These are phyloP conservation scores for Citrus unshiu DNA, from an alignment of 345 rosid genomes.

Conservation along the genomic window DNA sequence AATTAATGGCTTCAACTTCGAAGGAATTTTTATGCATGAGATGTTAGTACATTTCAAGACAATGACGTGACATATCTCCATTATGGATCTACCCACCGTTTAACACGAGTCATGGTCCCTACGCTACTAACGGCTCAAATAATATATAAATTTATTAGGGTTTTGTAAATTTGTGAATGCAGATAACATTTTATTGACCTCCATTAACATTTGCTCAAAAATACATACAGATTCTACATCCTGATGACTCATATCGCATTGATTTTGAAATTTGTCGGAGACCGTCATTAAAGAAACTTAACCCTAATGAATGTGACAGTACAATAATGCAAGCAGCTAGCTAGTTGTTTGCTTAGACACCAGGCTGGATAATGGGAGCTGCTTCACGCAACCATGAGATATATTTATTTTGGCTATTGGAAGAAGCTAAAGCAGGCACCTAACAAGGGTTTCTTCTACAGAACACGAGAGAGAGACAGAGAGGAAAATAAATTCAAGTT, in stretches of 20 bases:
- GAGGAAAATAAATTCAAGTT: no score
- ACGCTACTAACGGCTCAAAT: not conserved
- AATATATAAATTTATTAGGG: no score
- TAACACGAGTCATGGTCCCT: constrained; percentile 36
- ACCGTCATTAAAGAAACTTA: not conserved
- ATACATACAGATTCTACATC: no score
- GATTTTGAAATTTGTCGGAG: no score
- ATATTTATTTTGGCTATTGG: not conserved
- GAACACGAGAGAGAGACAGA: constrained; percentile 3
- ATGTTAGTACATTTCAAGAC: constrained; percentile 35
- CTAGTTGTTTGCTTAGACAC: not conserved
- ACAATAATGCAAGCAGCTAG: not conserved
- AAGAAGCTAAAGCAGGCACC: not conserved
- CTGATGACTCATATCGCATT: no score
- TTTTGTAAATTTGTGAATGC: no score
- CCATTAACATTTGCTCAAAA: no score
- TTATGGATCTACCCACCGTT: constrained; percentile 32
- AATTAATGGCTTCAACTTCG: not conserved
- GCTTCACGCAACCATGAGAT: not conserved
- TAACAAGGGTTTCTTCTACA: not conserved
- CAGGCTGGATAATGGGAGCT: constrained; percentile 6
- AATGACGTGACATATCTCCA: constrained; percentile 37
- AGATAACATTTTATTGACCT: no score
- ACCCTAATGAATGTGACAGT: constrained; percentile 7
- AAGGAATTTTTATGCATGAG: constrained; percentile 19